These are phyloP conservation scores for Margaritispora aquatica DNA, from an alignment of 495 filamentous ascomycete species.

Conservation along the genomic window DNA sequence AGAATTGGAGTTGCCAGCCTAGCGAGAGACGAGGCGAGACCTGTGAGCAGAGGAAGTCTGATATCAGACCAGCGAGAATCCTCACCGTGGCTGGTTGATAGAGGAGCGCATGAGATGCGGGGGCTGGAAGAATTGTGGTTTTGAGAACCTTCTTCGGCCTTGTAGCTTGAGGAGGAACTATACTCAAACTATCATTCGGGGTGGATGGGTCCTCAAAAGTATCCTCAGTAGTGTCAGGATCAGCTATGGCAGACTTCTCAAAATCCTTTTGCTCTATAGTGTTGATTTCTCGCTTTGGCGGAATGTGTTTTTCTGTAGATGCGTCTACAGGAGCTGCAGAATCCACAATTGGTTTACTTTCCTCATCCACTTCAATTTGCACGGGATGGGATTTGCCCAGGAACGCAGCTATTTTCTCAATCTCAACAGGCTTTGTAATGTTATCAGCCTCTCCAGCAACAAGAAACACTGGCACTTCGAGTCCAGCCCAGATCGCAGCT, in stretches of 20 bases:
- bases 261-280: conserved; percentile 31
- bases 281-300: conserved; percentile 25
- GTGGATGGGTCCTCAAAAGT: conserved; percentile 41
- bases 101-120: conserved; percentile 77
- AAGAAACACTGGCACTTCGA: conserved; percentile 69
- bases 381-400: conserved; percentile 25
- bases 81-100: conserved; percentile 73
- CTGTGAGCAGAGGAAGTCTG: conserved; percentile 69
- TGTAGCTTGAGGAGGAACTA: conserved; percentile 34
- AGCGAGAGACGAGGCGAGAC: conserved; percentile 72
- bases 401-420: conserved; percentile 54
- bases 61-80: conserved; percentile 71
- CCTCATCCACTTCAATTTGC: conserved; percentile 27
- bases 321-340: conserved; percentile 39
- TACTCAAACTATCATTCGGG: conserved; percentile 27
- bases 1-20: conserved; percentile 84
- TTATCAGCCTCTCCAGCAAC: conserved; percentile 72
- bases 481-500: conserved; percentile 62
- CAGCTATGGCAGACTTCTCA: not conserved
- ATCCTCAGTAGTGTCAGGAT: conserved; percentile 23
- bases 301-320: conserved; percentile 19
- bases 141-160: conserved; percentile 52
- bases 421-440: conserved; percentile 63
- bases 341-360: conserved; percentile 37
- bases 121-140: conserved; percentile 64